Evolutionary conservation across 2,329 filamentous ascomycete species (phyloP).

Genomic region (Microdochium paspali): DNA sequence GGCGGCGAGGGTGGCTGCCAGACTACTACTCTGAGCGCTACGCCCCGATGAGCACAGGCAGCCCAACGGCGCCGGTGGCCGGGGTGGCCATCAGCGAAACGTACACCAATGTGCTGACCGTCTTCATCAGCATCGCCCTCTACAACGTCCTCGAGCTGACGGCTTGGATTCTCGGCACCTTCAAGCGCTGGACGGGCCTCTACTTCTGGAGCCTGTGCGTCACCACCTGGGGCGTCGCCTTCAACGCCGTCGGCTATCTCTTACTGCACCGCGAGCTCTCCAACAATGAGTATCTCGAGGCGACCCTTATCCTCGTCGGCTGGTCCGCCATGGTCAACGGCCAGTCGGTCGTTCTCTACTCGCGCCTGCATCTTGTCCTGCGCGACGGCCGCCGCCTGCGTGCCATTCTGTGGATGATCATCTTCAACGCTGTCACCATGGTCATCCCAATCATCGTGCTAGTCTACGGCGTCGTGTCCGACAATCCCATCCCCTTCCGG

Average conservation of each 20-base stretch:
- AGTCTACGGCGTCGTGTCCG: slow-evolving; percentile 32
- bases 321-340: slow-evolving; percentile 51
- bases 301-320: slow-evolving; percentile 27
- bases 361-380: slow-evolving; percentile 49
- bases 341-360: slow-evolving; percentile 47
- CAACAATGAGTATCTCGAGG: slow-evolving; percentile 6
- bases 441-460: slow-evolving; percentile 42
- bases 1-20: too few relatives aligned
- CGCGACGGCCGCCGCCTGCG: slow-evolving; percentile 34
- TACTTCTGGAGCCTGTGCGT: slow-evolving; percentile 31
- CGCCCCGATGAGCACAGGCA: not conserved
- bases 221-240: slow-evolving; percentile 14
- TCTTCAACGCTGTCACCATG: slow-evolving; percentile 41
- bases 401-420: slow-evolving; percentile 44
- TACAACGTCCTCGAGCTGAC: slow-evolving; percentile 30
- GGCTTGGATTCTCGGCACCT: slow-evolving; percentile 26
- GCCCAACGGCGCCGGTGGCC: not conserved
- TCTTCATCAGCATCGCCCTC: slow-evolving; percentile 15
- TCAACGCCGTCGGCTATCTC: slow-evolving; percentile 5
- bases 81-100: not conserved
- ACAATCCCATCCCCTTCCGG: slow-evolving; percentile 14
- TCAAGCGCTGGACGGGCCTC: slow-evolving; percentile 25
- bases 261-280: slow-evolving; percentile 9
- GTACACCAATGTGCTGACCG: not conserved
- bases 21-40: not conserved